These are phyloP conservation scores for Citrullus mucosospermus DNA, from an alignment of 306 rosid genomes.

Conservation along the genomic window DNA sequence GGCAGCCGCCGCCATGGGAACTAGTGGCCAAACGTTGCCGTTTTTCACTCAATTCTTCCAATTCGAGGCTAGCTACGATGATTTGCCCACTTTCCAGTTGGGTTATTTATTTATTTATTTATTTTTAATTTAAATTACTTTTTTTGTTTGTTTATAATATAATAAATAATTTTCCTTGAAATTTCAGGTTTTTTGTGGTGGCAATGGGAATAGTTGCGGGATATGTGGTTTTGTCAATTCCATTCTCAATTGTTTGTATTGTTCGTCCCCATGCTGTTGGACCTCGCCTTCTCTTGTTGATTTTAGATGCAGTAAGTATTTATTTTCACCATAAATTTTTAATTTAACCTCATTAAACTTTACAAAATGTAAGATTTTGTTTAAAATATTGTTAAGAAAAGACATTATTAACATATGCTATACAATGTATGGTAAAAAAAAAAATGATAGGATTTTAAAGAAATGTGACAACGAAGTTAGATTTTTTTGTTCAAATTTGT, in stretches of 20 bases:
- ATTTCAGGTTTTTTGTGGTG: slow-evolving; percentile 73
- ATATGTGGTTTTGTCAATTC: slow-evolving; percentile 67
- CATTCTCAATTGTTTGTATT: slow-evolving; percentile 60
- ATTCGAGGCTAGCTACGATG: slow-evolving; percentile 75
- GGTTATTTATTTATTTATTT: not conserved
- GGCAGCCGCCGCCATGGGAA: slow-evolving; percentile 73
- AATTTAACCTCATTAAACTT: too few relatives aligned
- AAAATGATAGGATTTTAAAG: too few relatives aligned
- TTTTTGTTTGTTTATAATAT: too few relatives aligned
- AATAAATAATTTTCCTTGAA: not conserved
- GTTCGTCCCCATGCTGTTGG: slow-evolving; percentile 67
- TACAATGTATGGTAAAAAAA: too few relatives aligned
- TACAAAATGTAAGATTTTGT: too few relatives aligned
- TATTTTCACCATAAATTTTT: too few relatives aligned
- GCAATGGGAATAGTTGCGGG: slow-evolving; percentile 68
- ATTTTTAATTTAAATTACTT: not conserved
- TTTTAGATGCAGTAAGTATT: slow-evolving; percentile 46
- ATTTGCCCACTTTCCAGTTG: slow-evolving; percentile 58
- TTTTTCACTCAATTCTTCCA: slow-evolving; percentile 92
- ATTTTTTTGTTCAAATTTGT: too few relatives aligned
- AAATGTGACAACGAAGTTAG: too few relatives aligned
- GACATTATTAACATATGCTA: too few relatives aligned
- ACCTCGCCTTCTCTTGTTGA: slow-evolving; percentile 53
- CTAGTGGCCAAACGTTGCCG: slow-evolving; percentile 56
- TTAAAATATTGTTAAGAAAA: too few relatives aligned